Evolutionary conservation across 306 rosid species (phyloP).

Genomic region (Acacia crassicarpa): DNA sequence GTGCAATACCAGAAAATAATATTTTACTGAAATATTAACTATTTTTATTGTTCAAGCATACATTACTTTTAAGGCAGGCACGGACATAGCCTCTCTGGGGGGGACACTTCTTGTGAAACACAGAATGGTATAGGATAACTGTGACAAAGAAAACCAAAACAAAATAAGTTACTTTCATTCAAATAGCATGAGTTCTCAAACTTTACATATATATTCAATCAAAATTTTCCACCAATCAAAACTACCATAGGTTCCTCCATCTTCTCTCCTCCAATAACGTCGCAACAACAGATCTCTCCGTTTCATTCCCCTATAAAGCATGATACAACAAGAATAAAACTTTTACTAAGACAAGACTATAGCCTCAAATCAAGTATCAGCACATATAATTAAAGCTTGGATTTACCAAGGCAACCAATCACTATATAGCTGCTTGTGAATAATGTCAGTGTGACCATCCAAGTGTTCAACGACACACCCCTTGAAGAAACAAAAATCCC

Average conservation of each 20-base stretch:
- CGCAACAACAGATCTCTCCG: slow-evolving; percentile 87
- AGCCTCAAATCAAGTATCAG: slow-evolving; percentile 25
- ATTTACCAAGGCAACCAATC: slow-evolving; percentile 96
- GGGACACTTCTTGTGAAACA: slow-evolving; percentile 81
- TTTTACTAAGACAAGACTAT: slow-evolving; percentile 5
- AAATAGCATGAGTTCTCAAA: neutral
- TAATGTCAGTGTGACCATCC: slow-evolving; percentile 96
- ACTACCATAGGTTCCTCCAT: slow-evolving; percentile 97
- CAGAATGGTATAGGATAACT: slow-evolving; percentile 92
- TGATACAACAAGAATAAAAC: slow-evolving; percentile 15
- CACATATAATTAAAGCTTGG: slow-evolving; percentile 37
- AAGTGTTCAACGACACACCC: slow-evolving; percentile 91
- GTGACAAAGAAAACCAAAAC: slow-evolving; percentile 47
- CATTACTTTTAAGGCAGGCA: slow-evolving; percentile 99
- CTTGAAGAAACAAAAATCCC: slow-evolving; percentile 87
- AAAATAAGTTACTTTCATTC: slow-evolving; percentile 35
- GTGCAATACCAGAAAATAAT: slow-evolving; percentile 28
- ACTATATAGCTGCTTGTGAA: slow-evolving; percentile 70
- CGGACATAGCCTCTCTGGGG: slow-evolving; percentile 81
- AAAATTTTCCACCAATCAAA: slow-evolving; percentile 27
- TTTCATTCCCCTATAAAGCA: slow-evolving; percentile 76
- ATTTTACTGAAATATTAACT: slow-evolving; percentile 14
- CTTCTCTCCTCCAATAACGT: slow-evolving; percentile 99
- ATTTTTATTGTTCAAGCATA: slow-evolving; percentile 52
- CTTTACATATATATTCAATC: neutral